Base-by-base conservation (phyloP, 352 stramenopile species). In the Phytophthora tubulina region DNA sequence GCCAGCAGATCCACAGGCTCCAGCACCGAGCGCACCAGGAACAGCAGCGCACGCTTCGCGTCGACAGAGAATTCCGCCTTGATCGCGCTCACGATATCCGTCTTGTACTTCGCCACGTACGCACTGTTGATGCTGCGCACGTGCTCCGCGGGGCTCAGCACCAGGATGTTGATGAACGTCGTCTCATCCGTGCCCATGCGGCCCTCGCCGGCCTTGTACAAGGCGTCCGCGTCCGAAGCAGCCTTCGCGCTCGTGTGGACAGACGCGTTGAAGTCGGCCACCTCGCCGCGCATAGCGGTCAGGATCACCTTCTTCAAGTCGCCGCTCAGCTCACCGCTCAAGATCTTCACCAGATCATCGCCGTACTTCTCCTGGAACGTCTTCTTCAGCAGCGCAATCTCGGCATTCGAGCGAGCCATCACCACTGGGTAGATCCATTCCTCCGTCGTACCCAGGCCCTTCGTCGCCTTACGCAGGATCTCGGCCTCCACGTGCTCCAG, bases 321-420 rank as follows among this genome's bases (percentile, higher is more conserved):
- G 38, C 85, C 85, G 38, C 81, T 71, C 15, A 92, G 58, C 9
- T 90, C 83, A 31, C 63, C 57, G 54, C 85, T 72, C 52, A 91
- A 48, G 21, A 75, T 63, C 52, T 82, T 73, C 17, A 76, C 75
- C 36, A 93, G 62, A 30, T 92, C 84, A n/a, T 88, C 70, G 46
- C 73, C 72, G 68, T 85, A 80, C 32, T 85, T 27, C 30, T 88
- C 74, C 54, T 85, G 78, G 72, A 81, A 92, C 2, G 84, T 85
- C 79, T 91, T 90, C 84, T 93, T 92, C 46, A 91, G 71, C 62
- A 93, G 82, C 72, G 76, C 75, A 55, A 93, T 82, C 57, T 92
- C 86, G 14, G 51, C 55, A 61, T 89, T 89, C n/a, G 86, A 85
- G 62, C 86, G 84, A 56, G 76, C 84, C 21, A 90, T 75, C 36